These are phyloP conservation scores for Chamaecrista fasciculata DNA, from an alignment of 306 rosid genomes.

Conservation along the genomic window DNA sequence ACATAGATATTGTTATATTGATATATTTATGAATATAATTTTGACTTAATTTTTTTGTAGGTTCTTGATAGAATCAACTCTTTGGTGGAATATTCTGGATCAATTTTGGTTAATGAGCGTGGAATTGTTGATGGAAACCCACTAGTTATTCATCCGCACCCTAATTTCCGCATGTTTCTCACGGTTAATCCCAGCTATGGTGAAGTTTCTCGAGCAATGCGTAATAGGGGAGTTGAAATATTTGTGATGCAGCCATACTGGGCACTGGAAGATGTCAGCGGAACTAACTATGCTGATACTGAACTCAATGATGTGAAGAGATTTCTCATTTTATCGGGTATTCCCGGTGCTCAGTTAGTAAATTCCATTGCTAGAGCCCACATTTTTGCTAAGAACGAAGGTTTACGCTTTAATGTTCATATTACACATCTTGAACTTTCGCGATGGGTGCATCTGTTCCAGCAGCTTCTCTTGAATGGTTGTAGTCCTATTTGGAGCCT, in stretches of 20 bases:
- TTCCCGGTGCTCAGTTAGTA: conserved; percentile 61
- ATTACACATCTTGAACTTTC: conserved; percentile 77
- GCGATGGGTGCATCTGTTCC: conserved; percentile 87
- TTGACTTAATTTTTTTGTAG: conserved; percentile 41
- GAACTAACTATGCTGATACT: conserved; percentile 28
- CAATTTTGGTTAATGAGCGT: conserved; percentile 82
- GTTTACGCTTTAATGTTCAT: conserved; percentile 41
- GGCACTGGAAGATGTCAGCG: conserved; percentile 49
- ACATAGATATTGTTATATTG: neutral
- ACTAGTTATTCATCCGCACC: conserved; percentile 71
- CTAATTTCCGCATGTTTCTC: conserved; percentile 86
- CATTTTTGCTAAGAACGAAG: conserved; percentile 67
- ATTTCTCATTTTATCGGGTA: conserved; percentile 64
- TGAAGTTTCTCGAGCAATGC: conserved; percentile 95
- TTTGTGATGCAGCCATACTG: conserved; percentile 80
- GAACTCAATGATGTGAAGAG: conserved; percentile 63
- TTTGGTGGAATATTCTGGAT: conserved; percentile 83
- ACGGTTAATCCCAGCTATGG: conserved; percentile 82
- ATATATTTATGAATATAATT: neutral
- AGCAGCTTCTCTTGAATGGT: conserved; percentile 69
- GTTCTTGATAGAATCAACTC: conserved; percentile 97
- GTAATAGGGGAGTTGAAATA: conserved; percentile 96
- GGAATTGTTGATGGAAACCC: conserved; percentile 85
- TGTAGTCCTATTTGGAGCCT: conserved; percentile 77
- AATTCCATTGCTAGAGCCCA: conserved; percentile 76